phyloP scores from a whole-genome alignment of 2,329 filamentous ascomycete species.

The Colletotrichum navitas region DNA sequence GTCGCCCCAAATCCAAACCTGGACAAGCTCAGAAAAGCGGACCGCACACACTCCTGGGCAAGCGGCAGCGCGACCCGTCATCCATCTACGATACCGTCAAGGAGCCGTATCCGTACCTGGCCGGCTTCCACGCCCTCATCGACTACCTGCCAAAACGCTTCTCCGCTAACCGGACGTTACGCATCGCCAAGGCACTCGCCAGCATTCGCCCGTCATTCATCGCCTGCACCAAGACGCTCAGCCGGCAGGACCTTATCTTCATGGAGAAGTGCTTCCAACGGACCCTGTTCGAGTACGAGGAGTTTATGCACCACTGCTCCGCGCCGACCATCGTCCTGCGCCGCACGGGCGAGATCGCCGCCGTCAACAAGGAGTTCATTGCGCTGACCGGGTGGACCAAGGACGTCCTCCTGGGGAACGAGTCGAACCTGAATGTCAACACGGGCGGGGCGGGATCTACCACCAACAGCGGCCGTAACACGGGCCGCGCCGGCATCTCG shows the following conservation, averaged over 20 bases:
- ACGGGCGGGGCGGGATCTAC: conserved; percentile 66
- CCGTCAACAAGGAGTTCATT: conserved; percentile 96
- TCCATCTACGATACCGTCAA: conserved; percentile 90
- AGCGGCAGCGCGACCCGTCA: conserved; percentile 79
- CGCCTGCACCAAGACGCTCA: conserved; percentile 89
- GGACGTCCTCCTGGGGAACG: conserved; percentile 87
- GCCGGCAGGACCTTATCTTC: conserved; percentile 90
- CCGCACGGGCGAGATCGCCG: conserved; percentile 93
- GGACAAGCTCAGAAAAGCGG: conserved; percentile 56
- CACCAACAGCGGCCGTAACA: conserved; percentile 58
- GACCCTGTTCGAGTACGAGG: conserved; percentile 91
- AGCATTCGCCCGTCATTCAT: conserved; percentile 95
- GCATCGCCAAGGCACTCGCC: conserved; percentile 88
- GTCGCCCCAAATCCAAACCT: conserved; percentile 60
- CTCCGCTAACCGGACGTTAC: conserved; percentile 79
- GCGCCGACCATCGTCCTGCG: conserved; percentile 93
- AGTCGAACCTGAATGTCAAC: conserved; percentile 90
- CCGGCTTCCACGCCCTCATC: conserved; percentile 89
- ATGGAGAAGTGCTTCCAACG: conserved; percentile 98
- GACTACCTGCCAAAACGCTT: conserved; percentile 84
- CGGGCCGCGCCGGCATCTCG: conserved; percentile 58
- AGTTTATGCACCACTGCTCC: conserved; percentile 88
- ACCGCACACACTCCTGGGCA: conserved; percentile 67
- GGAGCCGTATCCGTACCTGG: conserved; percentile 91
- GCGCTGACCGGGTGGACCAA: conserved; percentile 95